Evolutionary conservation across 2,329 filamentous ascomycete genomes (phyloP), one percentile per base, ranked within the genome.

Genomic region (Sarocladiaceae sp.): DNA sequence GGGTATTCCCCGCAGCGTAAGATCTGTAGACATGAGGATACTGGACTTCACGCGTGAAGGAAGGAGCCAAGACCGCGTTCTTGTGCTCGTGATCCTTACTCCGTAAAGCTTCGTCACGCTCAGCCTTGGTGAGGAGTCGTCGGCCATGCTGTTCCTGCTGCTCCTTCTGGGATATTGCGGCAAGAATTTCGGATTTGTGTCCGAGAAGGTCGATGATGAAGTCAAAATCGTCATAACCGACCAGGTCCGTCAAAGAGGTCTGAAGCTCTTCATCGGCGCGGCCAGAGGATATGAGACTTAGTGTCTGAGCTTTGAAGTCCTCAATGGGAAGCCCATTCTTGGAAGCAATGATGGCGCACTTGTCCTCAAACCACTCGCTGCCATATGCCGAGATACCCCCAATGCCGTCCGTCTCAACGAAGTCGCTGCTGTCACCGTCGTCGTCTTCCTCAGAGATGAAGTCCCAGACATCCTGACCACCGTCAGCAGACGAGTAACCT

Each of bases 11-110:
- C 3, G 90, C 85, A 48, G 81, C 80, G 58, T 95, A 85, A 2
- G 78, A 65, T 54, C 84, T 88, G 67, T 96, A 98, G 1, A 98
- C 88, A 60, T 98, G 93, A 1, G 94, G 94, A 59, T 98, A 98
- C 35, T 85, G 74, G 3, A 83, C 77, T 44, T 83, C 85, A 47
- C 81, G 81, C 44, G 83, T 73, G 48, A 87, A 76, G n/a, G 80
- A 82, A 1, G 86, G 76, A 2, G 82, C 79, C 19, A 98, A 67
- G 2, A 76, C 57, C 9, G 85, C 76, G 57, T 78, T 80, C 63
- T 98, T 98, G 63, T 98, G 93, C 57, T 88, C 78, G 47, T 77
- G 76, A 55, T 98, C 90, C 54, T 82, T 80, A 34, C 78, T 78
- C 6, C 82, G 80, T 21, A 98, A 71, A 3, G 81, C 81, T 49